Conservation (phyloP, 352 stramenopile species). For the Pythium scleroteichum region DNA sequence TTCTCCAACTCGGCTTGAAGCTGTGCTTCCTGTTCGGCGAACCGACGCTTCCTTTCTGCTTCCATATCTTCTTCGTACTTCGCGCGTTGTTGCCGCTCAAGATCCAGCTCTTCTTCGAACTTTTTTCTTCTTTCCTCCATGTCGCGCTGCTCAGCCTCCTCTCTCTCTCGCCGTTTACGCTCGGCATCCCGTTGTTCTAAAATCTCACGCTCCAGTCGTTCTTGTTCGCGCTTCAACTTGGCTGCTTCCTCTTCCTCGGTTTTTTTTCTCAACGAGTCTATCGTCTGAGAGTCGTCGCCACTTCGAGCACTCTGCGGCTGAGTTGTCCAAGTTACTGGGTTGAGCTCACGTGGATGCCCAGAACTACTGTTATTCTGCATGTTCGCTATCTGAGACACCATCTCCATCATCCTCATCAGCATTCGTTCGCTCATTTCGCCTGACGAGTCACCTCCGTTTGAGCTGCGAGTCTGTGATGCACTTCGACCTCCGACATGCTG, state of each 20-base stretch:
- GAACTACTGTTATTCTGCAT: not conserved
- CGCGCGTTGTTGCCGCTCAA: slow-evolving; percentile 32
- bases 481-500: not conserved
- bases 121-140: slow-evolving; percentile 34
- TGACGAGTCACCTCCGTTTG: slow-evolving; percentile 16
- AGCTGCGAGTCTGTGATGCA: slow-evolving; percentile 7
- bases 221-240: slow-evolving; percentile 39
- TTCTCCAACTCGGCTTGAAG: slow-evolving; percentile 36
- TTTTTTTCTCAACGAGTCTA: not conserved
- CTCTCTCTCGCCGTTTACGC: slow-evolving; percentile 34
- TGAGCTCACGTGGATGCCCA: not conserved
- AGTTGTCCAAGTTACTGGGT: too few relatives aligned
- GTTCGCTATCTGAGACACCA: slow-evolving; percentile 43
- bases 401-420: slow-evolving; percentile 70
- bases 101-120: slow-evolving; percentile 51
- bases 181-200: slow-evolving; percentile 57
- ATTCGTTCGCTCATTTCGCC: slow-evolving; percentile 29
- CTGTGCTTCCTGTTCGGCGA: slow-evolving; percentile 35
- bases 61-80: slow-evolving; percentile 44
- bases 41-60: slow-evolving; percentile 24
- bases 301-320: too few relatives aligned
- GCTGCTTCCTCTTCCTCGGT: slow-evolving; percentile 7
- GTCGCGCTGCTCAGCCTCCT: slow-evolving; percentile 43
- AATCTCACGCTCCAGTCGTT: slow-evolving; percentile 44
- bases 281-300: not conserved